Conservation (phyloP, 1,284 basidiomycete species). For the Prillingera fragicola region DNA sequence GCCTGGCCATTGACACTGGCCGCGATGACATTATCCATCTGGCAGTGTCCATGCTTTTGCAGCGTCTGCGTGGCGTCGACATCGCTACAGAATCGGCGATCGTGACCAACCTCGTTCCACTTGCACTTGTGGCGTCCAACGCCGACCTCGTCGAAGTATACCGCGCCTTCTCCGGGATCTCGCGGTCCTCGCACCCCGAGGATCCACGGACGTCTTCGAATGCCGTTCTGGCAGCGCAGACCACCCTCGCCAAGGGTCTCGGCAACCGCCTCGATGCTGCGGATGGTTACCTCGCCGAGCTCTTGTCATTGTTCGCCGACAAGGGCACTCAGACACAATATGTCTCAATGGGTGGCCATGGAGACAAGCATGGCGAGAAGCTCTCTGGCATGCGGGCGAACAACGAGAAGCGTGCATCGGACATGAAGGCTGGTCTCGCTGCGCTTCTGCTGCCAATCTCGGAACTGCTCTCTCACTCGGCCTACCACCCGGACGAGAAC, state of each 20-base stretch:
- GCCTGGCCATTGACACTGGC: slow-evolving; percentile 73
- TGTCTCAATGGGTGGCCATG: slow-evolving; percentile 50
- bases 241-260: slow-evolving; percentile 73
- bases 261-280: slow-evolving; percentile 64
- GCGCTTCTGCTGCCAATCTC: slow-evolving; percentile 86
- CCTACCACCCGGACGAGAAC: slow-evolving; percentile 62
- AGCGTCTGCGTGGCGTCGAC: slow-evolving; percentile 76
- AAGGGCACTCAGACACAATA: slow-evolving; percentile 90
- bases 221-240: slow-evolving; percentile 83
- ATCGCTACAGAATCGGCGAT: slow-evolving; percentile 83
- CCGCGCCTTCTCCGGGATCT: slow-evolving; percentile 77
- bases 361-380: slow-evolving; percentile 15
- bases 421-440: slow-evolving; percentile 76
- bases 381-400: slow-evolving; percentile 25
- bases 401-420: slow-evolving; percentile 40
- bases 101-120: slow-evolving; percentile 81
- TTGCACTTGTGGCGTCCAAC: slow-evolving; percentile 73
- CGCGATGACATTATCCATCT: slow-evolving; percentile 77
- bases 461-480: slow-evolving; percentile 70
- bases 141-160: slow-evolving; percentile 79
- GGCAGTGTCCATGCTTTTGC: slow-evolving; percentile 86
- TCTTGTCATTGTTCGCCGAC: slow-evolving; percentile 80
- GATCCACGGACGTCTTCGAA: slow-evolving; percentile 80
- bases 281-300: slow-evolving; percentile 73
- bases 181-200: slow-evolving; percentile 73